Evolutionary conservation across 2,329 filamentous ascomycete genomes (phyloP), one percentile per base, ranked within the genome.

Genomic region (Colletotrichum shisoi): DNA sequence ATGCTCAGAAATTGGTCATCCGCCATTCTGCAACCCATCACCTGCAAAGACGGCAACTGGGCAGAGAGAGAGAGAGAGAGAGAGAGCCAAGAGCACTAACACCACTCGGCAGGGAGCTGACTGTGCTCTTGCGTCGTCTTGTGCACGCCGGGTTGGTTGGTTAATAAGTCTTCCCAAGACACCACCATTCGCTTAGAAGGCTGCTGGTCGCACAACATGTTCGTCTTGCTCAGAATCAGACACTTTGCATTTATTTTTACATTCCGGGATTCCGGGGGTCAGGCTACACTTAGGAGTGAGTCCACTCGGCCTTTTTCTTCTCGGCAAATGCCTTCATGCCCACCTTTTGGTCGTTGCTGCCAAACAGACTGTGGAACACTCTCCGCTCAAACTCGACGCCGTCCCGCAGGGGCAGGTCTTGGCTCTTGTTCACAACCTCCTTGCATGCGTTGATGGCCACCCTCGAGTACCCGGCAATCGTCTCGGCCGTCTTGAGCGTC

Each of bases 401-500:
- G 75, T 98, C 95, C 72, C 91, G 83, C 67, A 99, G 81, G 3
- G 90, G 84, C 72, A 97, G 80, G 73, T 99, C 95, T 83, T 98
- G 94, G 79, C 93, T 97, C 89, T 97, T 98, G 78, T 98, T 97
- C 63, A 99, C 94, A n/a, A 95, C 94, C 84, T 99, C 95, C 85
- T 99, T 99, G 64, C 87, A 90, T 12, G 91, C 95, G 81, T 93
- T 89, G 66, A 96, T 88, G 1, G 94, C 91, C n/a, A 99, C 90
- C 75, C 85, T 88, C 59, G 91, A 94, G 79, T 95, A 93, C 1
- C 91, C 82, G 0, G 95, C 94, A 80, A 99, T 97, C 59, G 88
- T 94, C 83, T 91, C 92, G 2, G 95, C 95, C 19, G 93, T 94
- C 76, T 89, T 87, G 68, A 97, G 78, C 3, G 93, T 89, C 62